Evolutionary conservation across 2,329 filamentous ascomycete species (phyloP).

Genomic region (Stachybotrys echinatus): DNA sequence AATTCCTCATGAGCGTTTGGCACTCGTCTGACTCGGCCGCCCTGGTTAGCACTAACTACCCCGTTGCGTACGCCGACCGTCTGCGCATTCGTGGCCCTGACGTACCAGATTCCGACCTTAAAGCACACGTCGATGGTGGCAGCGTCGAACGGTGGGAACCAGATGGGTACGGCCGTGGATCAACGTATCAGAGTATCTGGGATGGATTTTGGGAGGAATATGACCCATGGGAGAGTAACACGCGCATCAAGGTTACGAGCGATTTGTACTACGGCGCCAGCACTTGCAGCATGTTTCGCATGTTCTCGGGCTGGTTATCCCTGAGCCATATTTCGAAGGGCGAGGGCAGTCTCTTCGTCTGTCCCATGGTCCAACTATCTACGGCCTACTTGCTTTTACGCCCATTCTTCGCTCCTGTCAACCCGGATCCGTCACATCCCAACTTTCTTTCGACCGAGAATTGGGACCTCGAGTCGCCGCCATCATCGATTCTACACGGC

Average conservation of each 20-base stretch:
- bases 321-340: constrained; percentile 59
- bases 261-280: constrained; percentile 71
- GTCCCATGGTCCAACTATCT: constrained; percentile 63
- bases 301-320: constrained; percentile 73
- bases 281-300: constrained; percentile 68
- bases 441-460: constrained; percentile 40
- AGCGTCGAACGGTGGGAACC: constrained; percentile 63
- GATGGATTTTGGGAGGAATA: constrained; percentile 68
- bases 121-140: constrained; percentile 59
- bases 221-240: constrained; percentile 68
- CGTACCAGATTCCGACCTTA: constrained; percentile 48
- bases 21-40: constrained; percentile 30
- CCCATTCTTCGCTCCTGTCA: constrained; percentile 58
- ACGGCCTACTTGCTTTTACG: constrained; percentile 72
- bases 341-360: constrained; percentile 67
- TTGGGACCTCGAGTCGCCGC: constrained; percentile 44
- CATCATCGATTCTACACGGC: constrained; percentile 57
- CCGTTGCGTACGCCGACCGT: constrained; percentile 57
- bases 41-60: constrained; percentile 36
- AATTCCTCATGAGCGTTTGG: constrained; percentile 40
- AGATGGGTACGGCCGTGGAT: constrained; percentile 50
- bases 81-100: constrained; percentile 47
- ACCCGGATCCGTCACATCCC: constrained; percentile 29
- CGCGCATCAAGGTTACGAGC: constrained; percentile 56
- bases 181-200: constrained; percentile 62